These are phyloP conservation scores for Fusarium nisikadoi DNA, from an alignment of 2,329 filamentous ascomycete genomes.

Conservation along the genomic window DNA sequence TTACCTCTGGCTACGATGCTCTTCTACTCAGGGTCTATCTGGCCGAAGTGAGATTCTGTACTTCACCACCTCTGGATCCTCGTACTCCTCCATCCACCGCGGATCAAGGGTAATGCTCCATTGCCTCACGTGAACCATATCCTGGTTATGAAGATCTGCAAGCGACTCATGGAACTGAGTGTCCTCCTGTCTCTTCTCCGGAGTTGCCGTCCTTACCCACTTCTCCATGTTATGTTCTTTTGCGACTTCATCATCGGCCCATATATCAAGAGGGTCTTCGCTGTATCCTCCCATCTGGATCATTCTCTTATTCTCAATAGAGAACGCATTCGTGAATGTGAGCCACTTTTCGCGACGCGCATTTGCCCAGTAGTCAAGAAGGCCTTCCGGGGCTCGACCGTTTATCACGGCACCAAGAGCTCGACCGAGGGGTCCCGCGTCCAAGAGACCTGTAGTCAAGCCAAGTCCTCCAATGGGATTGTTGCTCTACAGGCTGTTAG, in stretches of 20 bases:
- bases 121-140: neutral
- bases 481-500: fast-evolving
- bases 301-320: neutral
- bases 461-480: neutral
- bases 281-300: neutral
- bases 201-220: neutral
- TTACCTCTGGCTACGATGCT: no score
- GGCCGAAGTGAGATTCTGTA: neutral
- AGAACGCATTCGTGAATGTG: neutral
- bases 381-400: neutral
- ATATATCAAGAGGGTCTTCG: neutral
- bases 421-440: neutral
- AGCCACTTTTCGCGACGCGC: neutral
- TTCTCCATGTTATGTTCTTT: neutral
- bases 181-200: neutral
- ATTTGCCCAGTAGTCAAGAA: neutral
- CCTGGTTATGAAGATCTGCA: neutral
- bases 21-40: neutral
- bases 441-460: neutral
- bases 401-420: neutral
- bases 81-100: neutral
- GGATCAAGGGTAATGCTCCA: neutral
- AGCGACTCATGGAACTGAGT: neutral
- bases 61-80: neutral
- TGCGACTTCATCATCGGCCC: neutral